phyloP scores from a whole-genome alignment of 106 monocot genomes.

The Acorus calamus region DNA sequence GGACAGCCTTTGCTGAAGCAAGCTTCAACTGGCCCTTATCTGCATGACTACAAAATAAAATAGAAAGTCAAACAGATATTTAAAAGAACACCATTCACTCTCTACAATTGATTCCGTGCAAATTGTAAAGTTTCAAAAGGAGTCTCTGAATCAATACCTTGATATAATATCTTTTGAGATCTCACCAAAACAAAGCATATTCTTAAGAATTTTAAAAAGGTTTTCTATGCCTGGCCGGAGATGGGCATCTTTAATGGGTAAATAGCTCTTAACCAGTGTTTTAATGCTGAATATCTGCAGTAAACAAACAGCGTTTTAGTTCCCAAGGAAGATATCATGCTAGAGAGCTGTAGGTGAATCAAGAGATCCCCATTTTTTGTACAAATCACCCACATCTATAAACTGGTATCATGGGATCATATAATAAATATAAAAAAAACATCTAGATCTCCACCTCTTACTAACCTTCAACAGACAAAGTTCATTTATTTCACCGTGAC shows the following conservation, averaged over 20 bases:
- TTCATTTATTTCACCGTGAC: constrained; percentile 67
- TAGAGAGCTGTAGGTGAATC: too few species aligned
- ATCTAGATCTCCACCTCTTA: neutral
- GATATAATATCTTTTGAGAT: constrained; percentile 57
- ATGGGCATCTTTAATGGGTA: constrained; percentile 79
- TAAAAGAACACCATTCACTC: neutral
- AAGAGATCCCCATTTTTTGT: too few species aligned
- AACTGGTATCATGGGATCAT: neutral
- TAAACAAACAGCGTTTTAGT: neutral
- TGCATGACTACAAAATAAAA: constrained; percentile 36
- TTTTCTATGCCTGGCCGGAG: constrained; percentile 72
- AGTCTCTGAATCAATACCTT: constrained; percentile 38
- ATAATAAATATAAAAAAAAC: neutral
- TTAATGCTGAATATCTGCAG: constrained; percentile 81
- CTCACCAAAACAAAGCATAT: constrained; percentile 69
- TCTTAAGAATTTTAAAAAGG: constrained; percentile 59
- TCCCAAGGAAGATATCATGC: too few species aligned
- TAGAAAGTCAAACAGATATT: neutral
- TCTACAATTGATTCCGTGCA: neutral
- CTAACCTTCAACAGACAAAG: constrained; percentile 78
- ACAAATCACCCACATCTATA: too few species aligned
- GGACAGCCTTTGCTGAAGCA: constrained; percentile 83
- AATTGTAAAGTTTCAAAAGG: neutral
- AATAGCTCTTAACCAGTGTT: constrained; percentile 92
- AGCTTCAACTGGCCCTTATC: constrained; percentile 88